Evolutionary conservation across 2,329 filamentous ascomycete species (phyloP).

Genomic region (Cladosporium cucumerinum): DNA sequence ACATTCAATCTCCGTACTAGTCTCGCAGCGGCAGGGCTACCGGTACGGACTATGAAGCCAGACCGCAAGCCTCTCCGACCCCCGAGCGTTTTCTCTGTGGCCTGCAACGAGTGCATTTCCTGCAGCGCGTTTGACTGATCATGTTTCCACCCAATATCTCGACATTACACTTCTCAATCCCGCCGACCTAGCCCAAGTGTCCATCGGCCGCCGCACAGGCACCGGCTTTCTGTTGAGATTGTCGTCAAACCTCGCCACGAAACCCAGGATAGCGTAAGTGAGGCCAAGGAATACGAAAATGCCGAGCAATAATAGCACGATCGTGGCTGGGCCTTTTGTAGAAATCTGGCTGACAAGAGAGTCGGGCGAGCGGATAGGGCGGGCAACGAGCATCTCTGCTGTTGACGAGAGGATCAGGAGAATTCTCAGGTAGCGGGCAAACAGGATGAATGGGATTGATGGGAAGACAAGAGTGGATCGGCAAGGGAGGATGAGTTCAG

Average conservation of each 20-base stretch:
- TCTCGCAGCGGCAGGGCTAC: too few relatives aligned
- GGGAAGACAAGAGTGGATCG: background rate
- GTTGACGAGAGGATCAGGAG: background rate
- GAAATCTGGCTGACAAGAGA: background rate
- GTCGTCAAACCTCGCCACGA: background rate
- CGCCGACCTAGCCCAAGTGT: background rate
- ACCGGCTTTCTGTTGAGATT: background rate
- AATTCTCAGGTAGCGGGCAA: background rate
- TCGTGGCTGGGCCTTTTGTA: background rate
- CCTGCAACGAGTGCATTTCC: too few relatives aligned
- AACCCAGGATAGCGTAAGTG: background rate
- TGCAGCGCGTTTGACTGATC: too few relatives aligned
- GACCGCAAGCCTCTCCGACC: too few relatives aligned
- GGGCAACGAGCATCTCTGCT: background rate
- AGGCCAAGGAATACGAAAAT: background rate
- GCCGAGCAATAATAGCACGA: background rate
- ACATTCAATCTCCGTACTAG: too few relatives aligned
- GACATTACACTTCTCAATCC: too few relatives aligned
- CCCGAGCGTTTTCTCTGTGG: too few relatives aligned
- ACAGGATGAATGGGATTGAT: background rate
- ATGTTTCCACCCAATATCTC: too few relatives aligned
- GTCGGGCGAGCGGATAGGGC: background rate
- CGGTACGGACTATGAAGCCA: too few relatives aligned
- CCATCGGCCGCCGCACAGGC: background rate
- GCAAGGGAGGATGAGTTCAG: background rate